Conservation (phyloP, 306 rosid species). For the Vicia sativa region DNA sequence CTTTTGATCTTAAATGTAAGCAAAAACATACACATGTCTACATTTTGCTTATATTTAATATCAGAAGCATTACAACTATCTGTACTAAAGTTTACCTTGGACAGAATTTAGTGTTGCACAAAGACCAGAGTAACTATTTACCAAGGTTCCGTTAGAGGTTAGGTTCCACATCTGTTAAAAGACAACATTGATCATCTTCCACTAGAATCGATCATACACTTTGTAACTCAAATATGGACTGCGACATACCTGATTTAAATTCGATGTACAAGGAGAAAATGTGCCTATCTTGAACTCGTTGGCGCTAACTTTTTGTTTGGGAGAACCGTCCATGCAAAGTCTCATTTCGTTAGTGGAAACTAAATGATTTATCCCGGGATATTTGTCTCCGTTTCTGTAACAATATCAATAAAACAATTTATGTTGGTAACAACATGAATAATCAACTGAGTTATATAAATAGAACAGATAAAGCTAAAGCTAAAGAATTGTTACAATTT, state of each 20-base stretch:
- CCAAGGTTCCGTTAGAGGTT: slow-evolving; percentile 69
- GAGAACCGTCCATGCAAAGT: slow-evolving; percentile 77
- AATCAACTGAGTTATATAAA: slow-evolving; percentile 25
- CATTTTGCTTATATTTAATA: no score
- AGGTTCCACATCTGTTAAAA: slow-evolving; percentile 75
- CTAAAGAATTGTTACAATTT: slow-evolving; percentile 53
- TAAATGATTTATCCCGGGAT: slow-evolving; percentile 67
- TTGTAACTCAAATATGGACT: background rate
- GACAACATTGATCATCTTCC: background rate
- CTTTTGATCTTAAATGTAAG: no score
- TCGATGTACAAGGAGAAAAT: slow-evolving; percentile 70
- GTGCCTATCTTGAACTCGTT: slow-evolving; percentile 59
- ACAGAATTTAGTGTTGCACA: slow-evolving; percentile 65
- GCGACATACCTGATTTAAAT: slow-evolving; percentile 74
- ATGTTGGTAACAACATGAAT: slow-evolving; percentile 20
- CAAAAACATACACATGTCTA: background rate
- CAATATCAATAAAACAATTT: slow-evolving; percentile 23
- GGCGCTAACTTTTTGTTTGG: slow-evolving; percentile 64
- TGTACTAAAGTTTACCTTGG: slow-evolving; percentile 49
- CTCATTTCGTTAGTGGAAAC: slow-evolving; percentile 48
- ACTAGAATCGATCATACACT: background rate
- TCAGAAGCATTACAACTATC: background rate
- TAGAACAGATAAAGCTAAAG: slow-evolving; percentile 37
- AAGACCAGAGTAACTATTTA: slow-evolving; percentile 71
- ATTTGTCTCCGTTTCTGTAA: slow-evolving; percentile 58